A percentile compares a stretch with the other conserved stretches of the same genome.
phyloP scores from a whole-genome alignment of 352 stramenopile species.

The Globisporangium takayamanum region DNA sequence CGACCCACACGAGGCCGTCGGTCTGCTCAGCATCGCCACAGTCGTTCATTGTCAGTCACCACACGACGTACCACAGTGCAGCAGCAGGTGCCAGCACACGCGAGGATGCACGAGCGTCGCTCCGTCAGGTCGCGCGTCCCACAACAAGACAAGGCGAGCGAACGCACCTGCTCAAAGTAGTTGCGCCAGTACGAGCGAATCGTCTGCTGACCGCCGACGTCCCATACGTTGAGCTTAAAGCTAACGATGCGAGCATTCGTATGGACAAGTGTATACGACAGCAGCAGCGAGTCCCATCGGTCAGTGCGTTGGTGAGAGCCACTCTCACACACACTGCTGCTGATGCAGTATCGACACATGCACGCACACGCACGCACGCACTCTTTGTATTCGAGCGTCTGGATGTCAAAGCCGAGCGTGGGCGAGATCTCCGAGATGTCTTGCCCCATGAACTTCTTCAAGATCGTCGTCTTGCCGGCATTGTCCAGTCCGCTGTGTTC shows the following conservation, averaged over 20 bases:
- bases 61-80: no score
- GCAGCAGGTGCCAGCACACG: no score
- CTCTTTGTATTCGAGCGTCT: constrained; percentile 96
- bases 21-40: constrained; percentile 47
- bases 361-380: constrained; percentile 15
- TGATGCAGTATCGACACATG: neutral
- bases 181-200: constrained; percentile 98
- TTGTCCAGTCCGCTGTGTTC: constrained; percentile 95
- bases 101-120: no score
- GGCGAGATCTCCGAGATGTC: constrained; percentile 96
- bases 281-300: no score
- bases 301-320: neutral
- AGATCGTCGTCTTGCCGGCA: constrained; percentile 98
- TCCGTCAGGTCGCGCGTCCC: no score
- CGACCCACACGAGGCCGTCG: constrained; percentile 99
- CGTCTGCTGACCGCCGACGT: constrained; percentile 96
- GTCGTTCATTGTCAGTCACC: no score
- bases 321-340: neutral
- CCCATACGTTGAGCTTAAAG: constrained; percentile 88
- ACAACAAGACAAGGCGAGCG: no score
- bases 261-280: no score
- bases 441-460: constrained; percentile 97
- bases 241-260: constrained; percentile 6
- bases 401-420: constrained; percentile 99
- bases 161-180: constrained; percentile 91